These are phyloP conservation scores for Achaetomium macrosporum DNA, from an alignment of 2,329 filamentous ascomycete genomes.

Conservation along the genomic window DNA sequence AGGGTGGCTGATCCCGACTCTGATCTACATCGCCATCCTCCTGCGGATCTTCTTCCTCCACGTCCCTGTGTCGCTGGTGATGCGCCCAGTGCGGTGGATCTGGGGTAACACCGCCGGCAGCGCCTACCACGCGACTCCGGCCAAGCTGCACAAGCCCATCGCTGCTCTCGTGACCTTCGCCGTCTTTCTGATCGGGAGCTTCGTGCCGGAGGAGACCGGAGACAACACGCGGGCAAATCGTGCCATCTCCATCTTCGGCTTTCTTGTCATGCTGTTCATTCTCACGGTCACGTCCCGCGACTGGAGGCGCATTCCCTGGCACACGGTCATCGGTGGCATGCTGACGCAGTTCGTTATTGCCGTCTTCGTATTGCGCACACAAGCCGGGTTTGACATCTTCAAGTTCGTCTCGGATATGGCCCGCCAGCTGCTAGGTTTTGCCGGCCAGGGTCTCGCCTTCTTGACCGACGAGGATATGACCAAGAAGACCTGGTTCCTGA, in stretches of 20 bases:
- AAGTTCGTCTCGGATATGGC: slow-evolving; percentile 76
- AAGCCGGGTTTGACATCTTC: slow-evolving; percentile 81
- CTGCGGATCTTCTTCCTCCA: slow-evolving; percentile 17
- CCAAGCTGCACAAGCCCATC: slow-evolving; percentile 56
- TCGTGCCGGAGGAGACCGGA: slow-evolving; percentile 62
- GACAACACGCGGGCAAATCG: slow-evolving; percentile 79
- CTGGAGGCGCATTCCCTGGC: slow-evolving; percentile 60
- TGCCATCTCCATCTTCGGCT: slow-evolving; percentile 72
- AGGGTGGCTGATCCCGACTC: slow-evolving; percentile 24
- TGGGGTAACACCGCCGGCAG: slow-evolving; percentile 20
- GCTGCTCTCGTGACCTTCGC: slow-evolving; percentile 60
- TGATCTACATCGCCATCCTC: slow-evolving; percentile 21
- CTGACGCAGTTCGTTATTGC: slow-evolving; percentile 82
- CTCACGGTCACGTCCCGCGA: slow-evolving; percentile 69
- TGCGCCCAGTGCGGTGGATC: slow-evolving; percentile 17
- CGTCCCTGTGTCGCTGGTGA: slow-evolving; percentile 13
- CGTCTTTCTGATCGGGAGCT: slow-evolving; percentile 71
- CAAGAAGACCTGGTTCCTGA: slow-evolving; percentile 60
- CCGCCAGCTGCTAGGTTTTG: slow-evolving; percentile 68
- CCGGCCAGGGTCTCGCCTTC: slow-evolving; percentile 66
- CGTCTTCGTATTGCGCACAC: slow-evolving; percentile 77
- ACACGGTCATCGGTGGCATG: slow-evolving; percentile 84
- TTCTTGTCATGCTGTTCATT: slow-evolving; percentile 60
- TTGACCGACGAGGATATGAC: slow-evolving; percentile 49
- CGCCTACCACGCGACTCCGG: slow-evolving; percentile 47